Base-by-base conservation (phyloP, 495 filamentous ascomycete species). In the Penicillium coprophilum region DNA sequence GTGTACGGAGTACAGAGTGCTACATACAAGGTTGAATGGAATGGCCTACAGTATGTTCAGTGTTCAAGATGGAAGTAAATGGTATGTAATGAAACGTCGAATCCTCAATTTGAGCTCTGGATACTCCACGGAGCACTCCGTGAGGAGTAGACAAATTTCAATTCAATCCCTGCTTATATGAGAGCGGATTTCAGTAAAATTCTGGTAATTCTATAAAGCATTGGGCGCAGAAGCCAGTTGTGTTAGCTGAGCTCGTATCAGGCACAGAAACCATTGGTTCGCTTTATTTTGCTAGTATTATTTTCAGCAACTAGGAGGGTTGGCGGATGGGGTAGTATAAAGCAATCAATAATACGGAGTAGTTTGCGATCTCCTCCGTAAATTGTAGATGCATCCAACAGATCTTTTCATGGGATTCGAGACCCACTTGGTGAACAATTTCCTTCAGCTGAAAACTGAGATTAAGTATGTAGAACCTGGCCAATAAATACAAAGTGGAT, bases 401-500 rank as follows among this genome's bases (percentile, higher is more conserved):
- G n/a, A n/a, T n/a, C n/a, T n/a, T n/a, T n/a, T n/a, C n/a, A n/a
- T 46, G n/a, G 19, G 15, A 30, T 30, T 27, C 12, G 21, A 45
- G 41, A 24, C 27, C 9, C n/a, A 17, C 23, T 27, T 44, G 10
- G 13, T 3, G 13, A 13, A 36, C 13, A 2, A 36, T 36, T 34
- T 34, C 32, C 32, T 36, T 36, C 32, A 36, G 34, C 34, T 38
- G 34, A 38, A 38, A n/a, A 19, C 46, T 23, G 46, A 49, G 27
- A 31, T 31, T 27, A n/a, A 28, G 43, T 1, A 32, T 21, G 32
- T 21, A 5, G 46, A 23, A 43, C 40, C 12, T 23, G 13, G 31
- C 46, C 46, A 49, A 49, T 49, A 2, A 19, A 10, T n/a, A 17
- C 23, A 5, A 11, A 49, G 46, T 36, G 46, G 46, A 49, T 36